Percentiles rank a stretch among this genome's conserved stretches.
These are phyloP conservation scores for Candida dajiaensis DNA, from an alignment of 805 yeast species.

Conservation along the genomic window DNA sequence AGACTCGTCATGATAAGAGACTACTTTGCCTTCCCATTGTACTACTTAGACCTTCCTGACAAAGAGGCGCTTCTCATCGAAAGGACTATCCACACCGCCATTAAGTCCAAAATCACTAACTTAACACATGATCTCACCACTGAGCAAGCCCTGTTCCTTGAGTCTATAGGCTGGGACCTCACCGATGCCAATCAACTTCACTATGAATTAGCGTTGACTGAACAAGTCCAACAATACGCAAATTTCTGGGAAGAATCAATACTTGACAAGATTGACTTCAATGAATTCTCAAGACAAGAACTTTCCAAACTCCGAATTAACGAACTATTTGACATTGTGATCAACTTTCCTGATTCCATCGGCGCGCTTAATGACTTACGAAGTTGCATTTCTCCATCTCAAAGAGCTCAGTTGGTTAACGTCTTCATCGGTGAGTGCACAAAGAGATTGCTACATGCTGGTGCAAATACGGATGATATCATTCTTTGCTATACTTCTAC, in stretches of 20 bases:
- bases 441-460: constrained; percentile 61
- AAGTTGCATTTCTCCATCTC: constrained; percentile 42
- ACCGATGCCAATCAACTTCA: constrained; percentile 7
- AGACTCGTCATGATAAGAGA: constrained; percentile 14
- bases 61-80: constrained; percentile 10
- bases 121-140: neutral
- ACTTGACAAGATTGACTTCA: constrained; percentile 5
- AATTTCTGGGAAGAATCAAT: constrained; percentile 17
- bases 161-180: constrained; percentile 17
- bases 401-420: constrained; percentile 46
- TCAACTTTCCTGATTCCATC: constrained; percentile 44
- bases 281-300: constrained; percentile 8
- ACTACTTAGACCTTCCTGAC: constrained; percentile 11
- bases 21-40: constrained; percentile 18
- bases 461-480: constrained; percentile 70
- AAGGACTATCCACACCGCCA: constrained; percentile 14
- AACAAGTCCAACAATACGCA: constrained; percentile 4
- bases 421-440: constrained; percentile 42
- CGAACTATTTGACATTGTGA: constrained; percentile 57
- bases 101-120: constrained; percentile 7
- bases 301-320: constrained; percentile 37
- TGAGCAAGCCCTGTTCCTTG: constrained; percentile 12
- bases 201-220: constrained; percentile 7
- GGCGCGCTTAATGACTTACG: constrained; percentile 55
- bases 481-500: constrained; percentile 65